Evolutionary conservation across 1,284 basidiomycete species (phyloP).

Genomic region (Microbotryomycetes sp.): DNA sequence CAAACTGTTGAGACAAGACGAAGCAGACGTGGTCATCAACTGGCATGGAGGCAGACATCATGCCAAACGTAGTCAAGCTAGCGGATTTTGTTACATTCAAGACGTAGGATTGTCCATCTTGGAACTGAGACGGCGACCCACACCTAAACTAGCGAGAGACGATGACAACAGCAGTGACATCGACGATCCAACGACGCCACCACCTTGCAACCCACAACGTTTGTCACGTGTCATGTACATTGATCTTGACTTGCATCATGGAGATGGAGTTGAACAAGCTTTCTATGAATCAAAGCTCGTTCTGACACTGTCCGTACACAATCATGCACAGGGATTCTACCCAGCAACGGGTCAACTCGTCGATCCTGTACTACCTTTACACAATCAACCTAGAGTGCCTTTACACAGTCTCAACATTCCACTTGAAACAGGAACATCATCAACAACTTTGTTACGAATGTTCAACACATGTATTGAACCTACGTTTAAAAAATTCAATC

Average conservation of each 20-base stretch:
- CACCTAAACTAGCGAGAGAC: slow-evolving; percentile 21
- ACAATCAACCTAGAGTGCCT: slow-evolving; percentile 50
- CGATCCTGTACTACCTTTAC: slow-evolving; percentile 47
- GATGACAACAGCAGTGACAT: background rate
- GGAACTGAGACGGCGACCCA: slow-evolving; percentile 31
- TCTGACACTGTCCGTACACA: slow-evolving; percentile 77
- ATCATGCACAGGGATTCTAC: slow-evolving; percentile 73
- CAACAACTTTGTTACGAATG: slow-evolving; percentile 55
- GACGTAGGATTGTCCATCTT: slow-evolving; percentile 73
- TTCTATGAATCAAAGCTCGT: slow-evolving; percentile 58
- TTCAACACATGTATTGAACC: slow-evolving; percentile 57
- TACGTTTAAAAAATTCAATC: slow-evolving; percentile 58
- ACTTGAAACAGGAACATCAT: slow-evolving; percentile 55
- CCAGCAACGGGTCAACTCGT: slow-evolving; percentile 50
- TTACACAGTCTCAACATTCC: slow-evolving; percentile 70
- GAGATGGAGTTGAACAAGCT: slow-evolving; percentile 76
- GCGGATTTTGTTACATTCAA: slow-evolving; percentile 90
- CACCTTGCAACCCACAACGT: slow-evolving; percentile 16
- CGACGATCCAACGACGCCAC: background rate
- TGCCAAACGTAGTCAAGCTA: slow-evolving; percentile 62
- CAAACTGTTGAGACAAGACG: slow-evolving; percentile 52
- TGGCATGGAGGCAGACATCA: slow-evolving; percentile 87
- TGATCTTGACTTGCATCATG: slow-evolving; percentile 86
- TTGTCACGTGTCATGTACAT: slow-evolving; percentile 76
- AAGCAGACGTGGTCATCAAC: slow-evolving; percentile 60